Evolutionary conservation across 2,329 filamentous ascomycete genomes (phyloP), one percentile per base, ranked within the genome.

Genomic region (Aspergillus melleus): DNA sequence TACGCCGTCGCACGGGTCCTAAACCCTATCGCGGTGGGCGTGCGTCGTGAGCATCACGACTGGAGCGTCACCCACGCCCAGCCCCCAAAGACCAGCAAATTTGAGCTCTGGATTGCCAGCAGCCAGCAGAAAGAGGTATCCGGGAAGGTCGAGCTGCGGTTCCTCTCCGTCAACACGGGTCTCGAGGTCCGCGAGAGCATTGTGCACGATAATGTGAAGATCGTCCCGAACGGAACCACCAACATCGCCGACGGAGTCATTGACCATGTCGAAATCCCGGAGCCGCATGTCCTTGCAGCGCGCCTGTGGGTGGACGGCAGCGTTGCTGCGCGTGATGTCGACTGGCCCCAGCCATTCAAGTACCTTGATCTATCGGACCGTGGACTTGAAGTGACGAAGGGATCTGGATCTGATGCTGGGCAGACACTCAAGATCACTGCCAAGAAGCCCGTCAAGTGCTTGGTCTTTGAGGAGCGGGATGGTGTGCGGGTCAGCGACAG

Each of bases 311-410:
- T 86, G 42, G 74, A 81, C 53, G 79, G 77, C 22, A 69, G 79
- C 58, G 64, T 86, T 14, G 77, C 84, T 2, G 80, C 83, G 12
- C 77, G 84, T 54, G 84, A 86, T 63, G 78, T 83, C 4, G 84
- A 86, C 71, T 87, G 84, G 84, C 84, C 84, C 4, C 84, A 86
- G 68, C 84, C 84, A 49, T 79, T 86, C 65, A 86, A 86, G 72
- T 86, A 86, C 66, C 79, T 86, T 14, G 78, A 82, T 59, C 80
- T 86, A 61, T 76, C 78, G 3, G 75, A 82, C 32, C 79, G 83
- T 39, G 81, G 80, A 19, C 75, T 86, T 1, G 70, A 81, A 56
- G 77, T 84, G 10, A 68, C 65, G 26, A 68, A 73, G 24, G 76
- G 76, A n/a, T 70, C 74, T 46, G 76, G 73, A 49, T 59, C 61